Conservation (phyloP, 2,329 filamentous ascomycete genomes). For the Aspergillus uvarum region DNA sequence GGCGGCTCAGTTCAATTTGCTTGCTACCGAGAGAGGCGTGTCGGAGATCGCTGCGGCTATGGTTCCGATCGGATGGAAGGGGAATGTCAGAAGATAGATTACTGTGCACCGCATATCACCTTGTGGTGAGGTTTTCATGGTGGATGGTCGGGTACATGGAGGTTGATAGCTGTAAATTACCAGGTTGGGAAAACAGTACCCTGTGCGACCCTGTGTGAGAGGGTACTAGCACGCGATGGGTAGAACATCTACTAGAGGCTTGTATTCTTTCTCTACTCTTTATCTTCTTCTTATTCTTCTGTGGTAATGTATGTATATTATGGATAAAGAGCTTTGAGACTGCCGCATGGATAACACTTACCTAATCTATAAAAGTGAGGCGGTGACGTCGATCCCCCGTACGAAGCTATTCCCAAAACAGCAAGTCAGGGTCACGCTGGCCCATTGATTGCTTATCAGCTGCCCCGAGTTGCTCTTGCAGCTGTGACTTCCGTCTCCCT, state of each 20-base stretch:
- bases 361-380: not conserved
- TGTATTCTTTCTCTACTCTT: not conserved
- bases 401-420: constrained; percentile 11
- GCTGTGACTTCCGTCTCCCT: not conserved
- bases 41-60: constrained; percentile 82
- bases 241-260: not conserved
- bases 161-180: not conserved
- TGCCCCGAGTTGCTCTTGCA: not conserved
- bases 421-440: not conserved
- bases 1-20: constrained; percentile 87
- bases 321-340: not conserved
- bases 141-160: not conserved
- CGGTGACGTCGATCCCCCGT: constrained; percentile 28
- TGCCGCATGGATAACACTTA: not conserved
- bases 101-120: not conserved
- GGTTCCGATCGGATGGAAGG: constrained; percentile 80
- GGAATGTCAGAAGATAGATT: constrained; percentile 15
- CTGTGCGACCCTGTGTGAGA: too few species aligned
- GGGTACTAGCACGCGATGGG: too few species aligned
- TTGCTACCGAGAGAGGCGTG: constrained; percentile 90
- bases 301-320: not conserved
- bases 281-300: too few species aligned
- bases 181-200: too few species aligned
- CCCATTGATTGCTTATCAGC: not conserved
- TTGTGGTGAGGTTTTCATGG: not conserved